These are phyloP conservation scores for Thalassiosira ordinaria DNA, from an alignment of 352 stramenopile species.

Conservation along the genomic window DNA sequence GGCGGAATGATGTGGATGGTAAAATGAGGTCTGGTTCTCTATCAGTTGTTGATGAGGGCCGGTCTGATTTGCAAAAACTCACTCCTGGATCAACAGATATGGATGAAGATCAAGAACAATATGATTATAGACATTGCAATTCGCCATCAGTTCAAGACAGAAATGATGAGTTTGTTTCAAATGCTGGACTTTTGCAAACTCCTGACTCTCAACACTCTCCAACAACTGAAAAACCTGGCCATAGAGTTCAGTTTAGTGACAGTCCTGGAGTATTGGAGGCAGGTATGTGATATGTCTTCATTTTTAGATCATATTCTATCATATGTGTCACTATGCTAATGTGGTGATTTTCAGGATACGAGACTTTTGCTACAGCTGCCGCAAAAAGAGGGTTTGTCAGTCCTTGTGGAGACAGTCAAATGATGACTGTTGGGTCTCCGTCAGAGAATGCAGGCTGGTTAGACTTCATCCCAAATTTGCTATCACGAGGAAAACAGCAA, in stretches of 20 bases:
- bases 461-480: conserved; percentile 47
- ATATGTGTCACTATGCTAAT: too few relatives aligned
- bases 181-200: background rate
- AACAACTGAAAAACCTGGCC: background rate
- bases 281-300: too few relatives aligned
- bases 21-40: background rate
- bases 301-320: too few relatives aligned
- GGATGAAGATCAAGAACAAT: background rate
- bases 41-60: background rate
- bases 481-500: conserved; percentile 10
- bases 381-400: conserved; percentile 11
- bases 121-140: background rate
- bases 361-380: conserved; percentile 45
- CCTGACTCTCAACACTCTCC: background rate
- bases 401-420: conserved; percentile 12
- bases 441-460: conserved; percentile 37
- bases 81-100: background rate
- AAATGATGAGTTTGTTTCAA: background rate
- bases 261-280: conserved; percentile 32
- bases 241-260: conserved; percentile 26
- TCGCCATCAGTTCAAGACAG: background rate
- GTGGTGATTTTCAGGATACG: too few relatives aligned
- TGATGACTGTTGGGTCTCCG: conserved; percentile 36
- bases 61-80: background rate
- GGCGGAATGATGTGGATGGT: background rate